Base-by-base conservation (phyloP, 176 grass and related monocot species). In the Dendrocalamus sinicus region DNA sequence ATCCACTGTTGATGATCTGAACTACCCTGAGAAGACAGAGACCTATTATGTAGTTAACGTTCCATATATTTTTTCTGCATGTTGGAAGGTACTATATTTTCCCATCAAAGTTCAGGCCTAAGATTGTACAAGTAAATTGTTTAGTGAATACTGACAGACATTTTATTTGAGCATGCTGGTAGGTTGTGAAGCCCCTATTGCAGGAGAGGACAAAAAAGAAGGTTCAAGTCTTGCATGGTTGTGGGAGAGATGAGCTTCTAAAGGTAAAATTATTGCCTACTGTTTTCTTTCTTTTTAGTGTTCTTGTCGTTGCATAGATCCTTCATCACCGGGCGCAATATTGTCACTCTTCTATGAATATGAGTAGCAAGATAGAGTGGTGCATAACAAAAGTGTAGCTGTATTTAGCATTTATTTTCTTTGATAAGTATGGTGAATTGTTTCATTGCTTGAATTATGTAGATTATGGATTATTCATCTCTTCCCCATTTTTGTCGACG, bases 181-280 rank as follows among this genome's bases (percentile, higher is more conserved):
- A 98, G 96, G 96, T 94, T 77, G 96, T 98, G 70, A 98, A 98
- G 73, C 93, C 96, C 22, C 86, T 98, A 9, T 83, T 98, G 80
- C 96, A 95, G 88, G 96, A 98, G 85, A 92, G 96, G 83, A 98
- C 96, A 40, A 93, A 94, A 78, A 98, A 84, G 86, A 98, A 98
- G 81, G 83, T 98, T 24, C 88, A 79, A 89, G 96, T 98, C 52
- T 87, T 98, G 85, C 82, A 76, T 77, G 96, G 96, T 58, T 89
- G 88, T 28, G 96, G 96, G 57, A 95, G 85, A 92, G 93, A 98
- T 69, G 96, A 98, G 76, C 82, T 98, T 57, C 86, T 95, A 37
- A 77, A 95, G 96, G 96, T 95, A 67, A 74, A 72, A 67, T 57
- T 15, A 6, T 60, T 63, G 9, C 1, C 28, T 59, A 20, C 28